Conservation (phyloP, 1,139 yeast genomes). For the Hanseniaspora sp. region DNA sequence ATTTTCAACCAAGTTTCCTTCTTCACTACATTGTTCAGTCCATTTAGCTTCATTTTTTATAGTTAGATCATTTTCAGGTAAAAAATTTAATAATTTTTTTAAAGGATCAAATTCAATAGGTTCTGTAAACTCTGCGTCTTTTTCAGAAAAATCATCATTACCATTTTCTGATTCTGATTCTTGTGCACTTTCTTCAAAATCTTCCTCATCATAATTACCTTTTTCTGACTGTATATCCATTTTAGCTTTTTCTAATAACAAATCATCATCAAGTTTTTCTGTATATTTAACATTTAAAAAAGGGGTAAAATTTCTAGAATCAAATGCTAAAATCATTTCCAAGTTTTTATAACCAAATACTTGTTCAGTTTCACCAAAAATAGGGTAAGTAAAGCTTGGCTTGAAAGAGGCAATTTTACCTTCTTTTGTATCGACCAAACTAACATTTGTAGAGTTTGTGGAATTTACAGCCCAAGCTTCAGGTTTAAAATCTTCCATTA, state of each 20-base stretch:
- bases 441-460: conserved; percentile 50
- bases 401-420: conserved; percentile 48
- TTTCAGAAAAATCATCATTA: conserved; percentile 32
- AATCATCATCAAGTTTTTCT: conserved; percentile 39
- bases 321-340: conserved; percentile 43
- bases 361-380: conserved; percentile 82
- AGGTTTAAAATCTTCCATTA: conserved; percentile 30
- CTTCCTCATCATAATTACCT: conserved; percentile 35
- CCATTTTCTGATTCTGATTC: conserved; percentile 29
- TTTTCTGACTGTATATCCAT: conserved; percentile 22
- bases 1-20: conserved; percentile 43
- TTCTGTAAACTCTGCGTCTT: background rate
- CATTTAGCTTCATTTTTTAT: conserved; percentile 55
- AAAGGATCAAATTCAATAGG: conserved; percentile 30
- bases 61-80: conserved; percentile 49
- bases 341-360: conserved; percentile 75
- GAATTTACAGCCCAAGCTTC: conserved; percentile 62
- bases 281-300: conserved; percentile 46
- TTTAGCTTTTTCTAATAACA: conserved; percentile 19
- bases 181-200: conserved; percentile 3
- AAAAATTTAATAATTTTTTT: conserved; percentile 40
- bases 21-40: conserved; percentile 46
- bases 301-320: conserved; percentile 45
- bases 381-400: conserved; percentile 81
- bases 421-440: conserved; percentile 36